Base-by-base conservation (phyloP, 768 basidiomycete genomes). In the Amyloporia xantha region DNA sequence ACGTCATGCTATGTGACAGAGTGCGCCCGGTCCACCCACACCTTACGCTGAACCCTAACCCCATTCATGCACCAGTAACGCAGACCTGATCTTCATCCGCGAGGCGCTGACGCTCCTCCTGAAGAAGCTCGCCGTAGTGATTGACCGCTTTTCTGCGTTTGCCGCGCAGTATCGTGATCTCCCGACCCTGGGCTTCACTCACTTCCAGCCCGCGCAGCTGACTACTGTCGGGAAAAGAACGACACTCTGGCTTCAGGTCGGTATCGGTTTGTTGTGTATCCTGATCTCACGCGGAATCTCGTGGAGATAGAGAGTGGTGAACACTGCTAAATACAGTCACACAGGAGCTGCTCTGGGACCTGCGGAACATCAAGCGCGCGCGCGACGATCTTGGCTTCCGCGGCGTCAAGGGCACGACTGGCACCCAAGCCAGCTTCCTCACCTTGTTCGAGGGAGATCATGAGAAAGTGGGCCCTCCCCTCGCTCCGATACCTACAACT, bases 1-100 rank as follows among this genome's bases (percentile, higher is more conserved):
- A 99, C 96, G 7, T 98, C 95, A 1, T 99, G 96, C 71, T 99
- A 94, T 71, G 96, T 98, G 47, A 98, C 96, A 24, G 96, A 99
- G 93, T 95, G 54, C 56, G 83, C 73, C 44, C 37, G 20, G 40
- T 11, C n/a, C 23, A 46, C 13, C 41, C 6, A 33, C 39, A 11
- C 59, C 93, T 91, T 68, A 96, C n/a, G n/a, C n/a, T n/a, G n/a
- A 97, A 64, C 25, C 9, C 19, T 17, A 2, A n/a, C 12, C 21
- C 17, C 5, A 11, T 17, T 25, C 12, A 50, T 19, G 5, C 21
- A n/a, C n/a, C 59, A 97, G 93, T 70, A 99, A 99, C 65, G 95
- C 96, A 44, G 96, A 99, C 70, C 76, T 99, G 42, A 98, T 98
- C 66, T 99, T 99, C 71, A 74, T 98, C 28, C 91, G 89, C 52